Evolutionary conservation across 768 basidiomycete species (phyloP).

Genomic region (Tricholoma flavovirens): DNA sequence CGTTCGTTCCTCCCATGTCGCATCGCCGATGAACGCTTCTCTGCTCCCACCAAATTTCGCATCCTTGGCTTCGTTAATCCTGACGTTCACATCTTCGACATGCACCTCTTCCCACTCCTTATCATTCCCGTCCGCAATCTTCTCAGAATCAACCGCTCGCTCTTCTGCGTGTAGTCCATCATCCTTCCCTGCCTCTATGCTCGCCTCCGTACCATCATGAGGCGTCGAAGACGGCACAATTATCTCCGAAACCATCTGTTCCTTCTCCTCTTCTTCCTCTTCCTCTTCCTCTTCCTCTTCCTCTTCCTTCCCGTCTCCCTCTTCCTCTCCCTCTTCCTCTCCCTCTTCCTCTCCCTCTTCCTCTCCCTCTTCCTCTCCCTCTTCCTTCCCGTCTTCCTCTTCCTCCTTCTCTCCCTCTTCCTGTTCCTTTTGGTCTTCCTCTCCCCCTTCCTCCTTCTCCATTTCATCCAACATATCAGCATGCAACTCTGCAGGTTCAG

Average conservation of each 20-base stretch:
- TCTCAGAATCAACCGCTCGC: neutral
- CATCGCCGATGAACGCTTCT: slow-evolving; percentile 52
- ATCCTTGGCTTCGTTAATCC: slow-evolving; percentile 11
- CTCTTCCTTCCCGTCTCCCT: too few species aligned
- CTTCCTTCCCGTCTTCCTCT: too few species aligned
- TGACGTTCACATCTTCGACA: neutral
- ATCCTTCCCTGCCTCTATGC: neutral
- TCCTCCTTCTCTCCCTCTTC: neutral
- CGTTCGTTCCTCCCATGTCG: slow-evolving; percentile 80
- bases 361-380: too few species aligned
- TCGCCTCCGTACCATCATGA: neutral
- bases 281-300: slow-evolving; percentile 1
- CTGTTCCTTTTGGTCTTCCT: neutral
- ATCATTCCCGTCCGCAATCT: neutral
- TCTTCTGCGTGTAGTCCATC: slow-evolving; percentile 1
- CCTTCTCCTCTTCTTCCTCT: neutral
- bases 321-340: too few species aligned
- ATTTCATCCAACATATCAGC: neutral
- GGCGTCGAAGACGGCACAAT: slow-evolving; percentile 3
- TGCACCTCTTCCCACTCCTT: neutral
- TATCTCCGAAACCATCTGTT: neutral
- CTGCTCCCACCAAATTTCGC: slow-evolving; percentile 19
- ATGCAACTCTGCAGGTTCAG: neutral
- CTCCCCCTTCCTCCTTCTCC: neutral
- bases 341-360: too few species aligned